A percentile compares a stretch with the other conserved stretches of the same genome.
Evolutionary conservation across 257 asterid species (phyloP).

Genomic region (Henckelia pumila): DNA sequence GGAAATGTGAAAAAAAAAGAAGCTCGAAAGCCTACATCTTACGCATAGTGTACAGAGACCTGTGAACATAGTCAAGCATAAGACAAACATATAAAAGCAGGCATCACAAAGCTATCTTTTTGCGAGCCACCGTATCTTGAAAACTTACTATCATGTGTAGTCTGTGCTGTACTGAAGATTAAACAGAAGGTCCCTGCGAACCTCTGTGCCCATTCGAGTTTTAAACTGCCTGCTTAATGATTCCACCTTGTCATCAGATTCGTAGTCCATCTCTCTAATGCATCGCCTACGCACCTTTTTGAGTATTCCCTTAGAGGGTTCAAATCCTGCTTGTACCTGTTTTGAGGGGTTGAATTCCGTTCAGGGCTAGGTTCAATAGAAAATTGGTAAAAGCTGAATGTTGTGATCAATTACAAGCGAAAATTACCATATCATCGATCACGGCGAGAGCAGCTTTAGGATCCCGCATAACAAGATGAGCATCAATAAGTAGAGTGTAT

Average conservation of each 20-base stretch:
- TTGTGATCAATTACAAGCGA: slow-evolving; percentile 1
- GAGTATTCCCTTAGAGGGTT: slow-evolving; percentile 66
- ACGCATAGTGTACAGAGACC: slow-evolving; percentile 26
- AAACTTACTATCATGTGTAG: slow-evolving; percentile 39
- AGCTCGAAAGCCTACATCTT: slow-evolving; percentile 18
- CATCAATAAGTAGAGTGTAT: slow-evolving; percentile 69
- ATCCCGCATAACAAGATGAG: slow-evolving; percentile 73
- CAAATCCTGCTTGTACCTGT: slow-evolving; percentile 63
- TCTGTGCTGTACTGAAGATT: slow-evolving; percentile 48
- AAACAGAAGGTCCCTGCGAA: slow-evolving; percentile 60
- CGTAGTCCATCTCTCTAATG: slow-evolving; percentile 76
- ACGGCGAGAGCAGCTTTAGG: slow-evolving; percentile 64
- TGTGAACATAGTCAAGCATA: slow-evolving; percentile 20
- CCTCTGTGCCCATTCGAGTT: slow-evolving; percentile 52
- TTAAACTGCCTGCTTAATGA: slow-evolving; percentile 45
- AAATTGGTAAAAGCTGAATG: neutral
- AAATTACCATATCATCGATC: slow-evolving; percentile 76
- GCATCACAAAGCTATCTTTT: neutral
- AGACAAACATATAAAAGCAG: slow-evolving; percentile 2
- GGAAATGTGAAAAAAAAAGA: slow-evolving; percentile 9
- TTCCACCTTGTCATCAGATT: slow-evolving; percentile 46
- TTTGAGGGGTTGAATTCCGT: slow-evolving; percentile 22
- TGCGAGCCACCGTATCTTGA: slow-evolving; percentile 20
- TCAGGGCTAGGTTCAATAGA: slow-evolving; percentile 1
- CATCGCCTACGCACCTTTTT: slow-evolving; percentile 82